Percentiles rank a stretch among this genome's conserved stretches.
These are phyloP conservation scores for Zalerion maritima DNA, from an alignment of 495 filamentous ascomycete genomes.

Conservation along the genomic window DNA sequence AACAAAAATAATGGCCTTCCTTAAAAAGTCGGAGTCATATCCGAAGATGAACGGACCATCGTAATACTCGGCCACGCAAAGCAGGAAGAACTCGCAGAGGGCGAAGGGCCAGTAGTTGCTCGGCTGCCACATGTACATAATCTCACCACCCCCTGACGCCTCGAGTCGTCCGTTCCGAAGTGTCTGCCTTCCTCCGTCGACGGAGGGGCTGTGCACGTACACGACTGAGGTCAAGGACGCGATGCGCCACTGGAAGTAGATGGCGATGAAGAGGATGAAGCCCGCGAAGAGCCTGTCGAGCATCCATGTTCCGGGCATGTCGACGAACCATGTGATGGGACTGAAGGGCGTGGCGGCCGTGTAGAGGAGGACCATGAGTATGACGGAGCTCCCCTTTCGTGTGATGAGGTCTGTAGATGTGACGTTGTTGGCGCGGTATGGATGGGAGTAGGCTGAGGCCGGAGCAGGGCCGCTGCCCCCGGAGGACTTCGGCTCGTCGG, in stretches of 20 bases:
- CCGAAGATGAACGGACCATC: no score
- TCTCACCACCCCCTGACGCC: neutral
- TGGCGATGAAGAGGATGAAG: conserved; percentile 7
- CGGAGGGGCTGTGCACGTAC: conserved; percentile 5
- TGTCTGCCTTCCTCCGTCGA: neutral
- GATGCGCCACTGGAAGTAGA: conserved; percentile 11
- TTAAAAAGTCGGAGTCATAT: conserved; percentile 6
- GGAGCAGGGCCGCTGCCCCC: no score
- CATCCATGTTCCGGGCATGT: conserved; percentile 3
- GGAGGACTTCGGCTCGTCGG: no score
- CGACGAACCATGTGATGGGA: conserved; percentile 4
- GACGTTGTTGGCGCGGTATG: no score
- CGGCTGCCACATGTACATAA: conserved; percentile 4
- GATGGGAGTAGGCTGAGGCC: no score
- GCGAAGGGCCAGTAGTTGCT: conserved; percentile 7
- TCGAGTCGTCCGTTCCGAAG: conserved; percentile 8
- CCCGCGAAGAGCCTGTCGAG: conserved; percentile 8
- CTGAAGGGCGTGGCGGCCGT: conserved; percentile 9
- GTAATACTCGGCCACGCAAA: conserved; percentile 6
- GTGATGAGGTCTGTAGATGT: no score
- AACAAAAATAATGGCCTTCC: conserved; percentile 3
- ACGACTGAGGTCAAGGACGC: conserved; percentile 5
- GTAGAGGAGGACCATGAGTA: conserved; percentile 8
- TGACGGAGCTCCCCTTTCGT: no score
- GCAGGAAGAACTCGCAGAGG: conserved; percentile 2